Evolutionary conservation across 805 yeast species (phyloP).

Genomic region (Candida pini): DNA sequence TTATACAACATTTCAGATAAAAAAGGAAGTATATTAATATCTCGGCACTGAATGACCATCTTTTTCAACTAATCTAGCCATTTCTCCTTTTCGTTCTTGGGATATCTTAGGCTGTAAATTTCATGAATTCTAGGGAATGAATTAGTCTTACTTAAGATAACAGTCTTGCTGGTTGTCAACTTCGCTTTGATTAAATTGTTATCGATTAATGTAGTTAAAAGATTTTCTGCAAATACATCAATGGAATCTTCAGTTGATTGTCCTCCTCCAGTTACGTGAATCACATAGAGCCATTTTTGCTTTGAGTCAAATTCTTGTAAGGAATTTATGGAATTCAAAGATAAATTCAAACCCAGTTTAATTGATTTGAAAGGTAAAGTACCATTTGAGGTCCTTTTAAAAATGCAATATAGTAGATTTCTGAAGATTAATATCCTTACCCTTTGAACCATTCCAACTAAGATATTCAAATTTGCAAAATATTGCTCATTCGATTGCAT

Average conservation of each 20-base stretch:
- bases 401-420: conserved; percentile 30
- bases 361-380: conserved; percentile 18
- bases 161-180: conserved; percentile 23
- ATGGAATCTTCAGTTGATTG: conserved; percentile 18
- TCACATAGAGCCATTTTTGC: conserved; percentile 15
- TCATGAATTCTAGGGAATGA: conserved; percentile 24
- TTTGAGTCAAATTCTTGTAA: conserved; percentile 7
- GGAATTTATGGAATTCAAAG: conserved; percentile 10
- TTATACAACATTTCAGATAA: too few relatives aligned
- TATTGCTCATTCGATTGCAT: conserved; percentile 32
- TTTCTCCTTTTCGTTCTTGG: conserved; percentile 17
- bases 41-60: too few relatives aligned
- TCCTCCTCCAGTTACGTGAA: conserved; percentile 2
- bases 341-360: conserved; percentile 21
- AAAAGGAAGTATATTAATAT: too few relatives aligned
- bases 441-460: conserved; percentile 42
- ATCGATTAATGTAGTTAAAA: conserved; percentile 46
- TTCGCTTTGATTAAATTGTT: conserved; percentile 51
- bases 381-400: conserved; percentile 8
- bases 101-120: conserved; percentile 16
- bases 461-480: conserved; percentile 32
- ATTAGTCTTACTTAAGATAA: conserved; percentile 26
- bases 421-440: conserved; percentile 39
- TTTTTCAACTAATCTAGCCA: conserved; percentile 26
- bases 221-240: conserved; percentile 42